A percentile compares a stretch with the other conserved stretches of the same genome.
phyloP scores from a whole-genome alignment of 2,329 filamentous ascomycete species.

The Dothistroma septosporum region DNA sequence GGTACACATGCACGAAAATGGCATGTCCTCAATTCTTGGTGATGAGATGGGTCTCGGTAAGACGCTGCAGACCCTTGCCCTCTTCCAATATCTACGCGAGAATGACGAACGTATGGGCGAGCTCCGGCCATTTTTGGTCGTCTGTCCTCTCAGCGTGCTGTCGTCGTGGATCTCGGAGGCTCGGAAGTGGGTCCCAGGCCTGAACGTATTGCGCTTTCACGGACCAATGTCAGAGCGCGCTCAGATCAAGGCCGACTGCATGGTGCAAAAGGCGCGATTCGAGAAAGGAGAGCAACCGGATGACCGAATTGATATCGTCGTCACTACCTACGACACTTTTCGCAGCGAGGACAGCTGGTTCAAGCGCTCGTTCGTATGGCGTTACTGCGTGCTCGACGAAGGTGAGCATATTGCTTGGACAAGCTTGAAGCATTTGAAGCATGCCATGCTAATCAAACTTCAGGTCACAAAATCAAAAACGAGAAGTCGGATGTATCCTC shows the following conservation, averaged over 20 bases:
- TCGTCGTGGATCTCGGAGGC: slow-evolving; percentile 48
- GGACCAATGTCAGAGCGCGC: slow-evolving; percentile 43
- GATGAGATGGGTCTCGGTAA: slow-evolving; percentile 53
- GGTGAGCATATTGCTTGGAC: slow-evolving; percentile 17
- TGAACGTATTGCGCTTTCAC: slow-evolving; percentile 49
- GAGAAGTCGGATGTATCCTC: slow-evolving; percentile 43
- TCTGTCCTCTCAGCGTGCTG: slow-evolving; percentile 51
- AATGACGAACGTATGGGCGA: slow-evolving; percentile 38
- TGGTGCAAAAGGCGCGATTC: slow-evolving; percentile 12
- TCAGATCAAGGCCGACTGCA: slow-evolving; percentile 39
- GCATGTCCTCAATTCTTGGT: slow-evolving; percentile 45
- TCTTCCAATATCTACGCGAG: slow-evolving; percentile 49
- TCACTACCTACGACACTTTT: slow-evolving; percentile 51
- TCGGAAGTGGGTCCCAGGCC: slow-evolving; percentile 45
- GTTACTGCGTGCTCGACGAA: slow-evolving; percentile 52
- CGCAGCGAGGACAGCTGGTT: slow-evolving; percentile 47
- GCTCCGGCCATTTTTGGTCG: slow-evolving; percentile 43
- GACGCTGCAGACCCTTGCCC: slow-evolving; percentile 47
- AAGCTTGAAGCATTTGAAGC: background rate
- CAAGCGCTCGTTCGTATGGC: slow-evolving; percentile 49
- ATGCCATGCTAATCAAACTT: background rate
- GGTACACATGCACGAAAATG: slow-evolving; percentile 44
- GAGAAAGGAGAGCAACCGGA: slow-evolving; percentile 19
- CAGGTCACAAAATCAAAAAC: slow-evolving; percentile 50
- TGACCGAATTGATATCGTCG: slow-evolving; percentile 45